Percentiles rank a stretch among this genome's conserved stretches.
phyloP scores from a whole-genome alignment of 495 filamentous ascomycete species.

The Mytilinidion resinicola region DNA sequence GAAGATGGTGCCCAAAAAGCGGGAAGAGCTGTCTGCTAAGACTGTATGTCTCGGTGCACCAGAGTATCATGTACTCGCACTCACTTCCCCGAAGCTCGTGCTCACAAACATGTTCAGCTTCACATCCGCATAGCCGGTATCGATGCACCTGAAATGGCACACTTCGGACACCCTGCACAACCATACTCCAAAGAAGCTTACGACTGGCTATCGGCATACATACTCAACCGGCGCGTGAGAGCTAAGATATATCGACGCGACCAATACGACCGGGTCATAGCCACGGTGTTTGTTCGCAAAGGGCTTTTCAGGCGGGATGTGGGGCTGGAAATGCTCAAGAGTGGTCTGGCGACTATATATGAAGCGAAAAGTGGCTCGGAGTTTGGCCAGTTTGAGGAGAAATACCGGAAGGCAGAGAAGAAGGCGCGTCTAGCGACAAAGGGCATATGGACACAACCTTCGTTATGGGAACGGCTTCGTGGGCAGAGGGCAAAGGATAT shows the following conservation, averaged over 20 bases:
- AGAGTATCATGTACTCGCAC: not conserved
- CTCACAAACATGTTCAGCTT: conserved; percentile 41
- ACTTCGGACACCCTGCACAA: conserved; percentile 85
- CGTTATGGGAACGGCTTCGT: conserved; percentile 20
- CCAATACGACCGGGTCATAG: conserved; percentile 88
- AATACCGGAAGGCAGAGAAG: conserved; percentile 66
- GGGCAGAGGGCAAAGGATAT: conserved; percentile 40
- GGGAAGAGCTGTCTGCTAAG: conserved; percentile 60
- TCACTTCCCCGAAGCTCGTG: not conserved
- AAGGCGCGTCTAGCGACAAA: conserved; percentile 59
- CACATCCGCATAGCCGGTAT: conserved; percentile 83
- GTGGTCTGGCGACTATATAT: conserved; percentile 80
- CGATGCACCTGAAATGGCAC: conserved; percentile 86
- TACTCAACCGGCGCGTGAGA: conserved; percentile 68
- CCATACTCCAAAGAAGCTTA: conserved; percentile 76
- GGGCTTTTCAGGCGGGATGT: conserved; percentile 64
- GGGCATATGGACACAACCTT: conserved; percentile 65
- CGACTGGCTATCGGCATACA: conserved; percentile 64
- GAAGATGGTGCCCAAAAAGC: conserved; percentile 62
- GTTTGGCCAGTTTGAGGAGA: conserved; percentile 63
- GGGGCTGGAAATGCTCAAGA: conserved; percentile 78
- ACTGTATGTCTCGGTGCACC: conserved; percentile 52
- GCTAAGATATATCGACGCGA: conserved; percentile 75
- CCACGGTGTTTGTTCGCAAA: conserved; percentile 67
- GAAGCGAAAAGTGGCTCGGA: conserved; percentile 84